Evolutionary conservation across 352 stramenopile genomes (phyloP).

Genomic region (Phytophthora agathidicida): DNA sequence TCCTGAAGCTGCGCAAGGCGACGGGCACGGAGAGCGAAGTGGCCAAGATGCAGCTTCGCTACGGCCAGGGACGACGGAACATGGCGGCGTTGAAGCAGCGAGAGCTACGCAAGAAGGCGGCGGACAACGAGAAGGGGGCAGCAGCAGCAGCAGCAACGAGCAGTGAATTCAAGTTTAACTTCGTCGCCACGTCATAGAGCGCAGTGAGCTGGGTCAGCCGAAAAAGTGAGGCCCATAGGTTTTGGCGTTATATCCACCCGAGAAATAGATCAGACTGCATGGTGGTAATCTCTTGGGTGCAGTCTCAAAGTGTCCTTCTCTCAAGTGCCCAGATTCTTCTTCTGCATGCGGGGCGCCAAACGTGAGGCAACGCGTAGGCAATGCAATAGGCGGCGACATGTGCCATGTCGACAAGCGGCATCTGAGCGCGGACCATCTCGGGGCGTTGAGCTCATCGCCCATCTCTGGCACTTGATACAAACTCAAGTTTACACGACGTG

Average conservation of each 20-base stretch:
- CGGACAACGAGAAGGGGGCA: not conserved
- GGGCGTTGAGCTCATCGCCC: too few species aligned
- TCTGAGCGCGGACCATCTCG: too few species aligned
- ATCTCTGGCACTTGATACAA: constrained; percentile 27
- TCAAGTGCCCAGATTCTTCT: too few species aligned
- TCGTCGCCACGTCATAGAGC: constrained; percentile 17
- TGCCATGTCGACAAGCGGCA: too few species aligned
- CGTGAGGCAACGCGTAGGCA: too few species aligned
- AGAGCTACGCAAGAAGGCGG: constrained; percentile 38
- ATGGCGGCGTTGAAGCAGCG: constrained; percentile 55
- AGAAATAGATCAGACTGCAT: constrained; percentile 9
- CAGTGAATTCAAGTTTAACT: constrained; percentile 45
- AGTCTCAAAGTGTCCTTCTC: too few species aligned
- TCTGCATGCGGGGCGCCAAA: too few species aligned
- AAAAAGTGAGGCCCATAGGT: too few species aligned
- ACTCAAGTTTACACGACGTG: constrained; percentile 21
- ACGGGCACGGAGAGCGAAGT: constrained; percentile 71
- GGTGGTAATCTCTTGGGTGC: too few species aligned
- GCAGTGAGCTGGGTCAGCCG: not conserved
- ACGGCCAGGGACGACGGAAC: constrained; percentile 66
- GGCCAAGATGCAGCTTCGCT: constrained; percentile 74
- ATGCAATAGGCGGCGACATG: too few species aligned
- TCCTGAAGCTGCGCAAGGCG: constrained; percentile 65
- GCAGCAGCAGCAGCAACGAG: not conserved
- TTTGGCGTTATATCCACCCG: constrained; percentile 1